Conservation (phyloP, 129 eudicot species). For the Arctium minus region DNA sequence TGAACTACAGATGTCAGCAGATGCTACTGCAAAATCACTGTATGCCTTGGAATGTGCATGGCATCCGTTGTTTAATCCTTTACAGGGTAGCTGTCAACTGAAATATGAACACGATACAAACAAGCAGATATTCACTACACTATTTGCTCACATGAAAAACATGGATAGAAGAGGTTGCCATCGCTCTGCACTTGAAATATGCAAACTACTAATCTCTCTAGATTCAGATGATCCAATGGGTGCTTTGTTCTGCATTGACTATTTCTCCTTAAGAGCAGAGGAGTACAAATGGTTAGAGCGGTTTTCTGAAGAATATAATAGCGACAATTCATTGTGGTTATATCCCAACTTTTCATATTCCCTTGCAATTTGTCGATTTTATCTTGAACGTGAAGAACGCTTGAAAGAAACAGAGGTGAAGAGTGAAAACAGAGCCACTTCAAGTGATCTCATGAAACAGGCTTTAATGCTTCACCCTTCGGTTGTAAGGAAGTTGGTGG, state of each 20-base stretch:
- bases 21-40: slow-evolving; percentile 70
- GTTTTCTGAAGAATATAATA: slow-evolving; percentile 70
- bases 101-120: slow-evolving; percentile 68
- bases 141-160: slow-evolving; percentile 86
- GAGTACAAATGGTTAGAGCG: slow-evolving; percentile 80
- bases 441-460: slow-evolving; percentile 83
- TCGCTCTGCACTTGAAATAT: slow-evolving; percentile 88
- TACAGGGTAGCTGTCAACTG: slow-evolving; percentile 57
- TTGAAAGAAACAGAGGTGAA: neutral
- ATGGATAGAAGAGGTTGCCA: slow-evolving; percentile 97
- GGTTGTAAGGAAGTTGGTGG: slow-evolving; percentile 69
- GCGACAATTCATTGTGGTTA: slow-evolving; percentile 72
- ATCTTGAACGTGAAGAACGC: slow-evolving; percentile 54
- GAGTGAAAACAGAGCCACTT: slow-evolving; percentile 43
- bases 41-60: slow-evolving; percentile 96
- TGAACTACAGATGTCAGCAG: slow-evolving; percentile 89
- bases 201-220: slow-evolving; percentile 72
- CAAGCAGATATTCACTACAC: slow-evolving; percentile 55
- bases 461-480: slow-evolving; percentile 95
- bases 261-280: slow-evolving; percentile 74
- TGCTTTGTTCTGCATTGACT: slow-evolving; percentile 76
- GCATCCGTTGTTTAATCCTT: slow-evolving; percentile 76
- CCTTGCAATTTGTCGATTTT: slow-evolving; percentile 77
- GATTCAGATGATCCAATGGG: slow-evolving; percentile 95
- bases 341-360: slow-evolving; percentile 85